These are phyloP conservation scores for Saprolegnia parasitica DNA, from an alignment of 352 stramenopile genomes.

Conservation along the genomic window DNA sequence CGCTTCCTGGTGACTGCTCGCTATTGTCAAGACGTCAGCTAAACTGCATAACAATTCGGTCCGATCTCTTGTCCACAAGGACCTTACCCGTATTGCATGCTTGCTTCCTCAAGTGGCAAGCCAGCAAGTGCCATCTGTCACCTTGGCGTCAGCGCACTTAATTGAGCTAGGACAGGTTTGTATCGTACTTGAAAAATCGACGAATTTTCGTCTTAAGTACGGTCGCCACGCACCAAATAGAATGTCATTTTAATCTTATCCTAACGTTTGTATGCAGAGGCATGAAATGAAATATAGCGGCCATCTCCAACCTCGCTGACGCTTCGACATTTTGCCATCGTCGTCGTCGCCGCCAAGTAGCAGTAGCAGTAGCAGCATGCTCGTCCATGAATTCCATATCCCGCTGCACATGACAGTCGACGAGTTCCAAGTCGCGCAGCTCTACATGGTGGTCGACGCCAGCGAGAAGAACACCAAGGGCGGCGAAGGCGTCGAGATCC, in stretches of 20 bases:
- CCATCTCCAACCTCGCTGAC: no score
- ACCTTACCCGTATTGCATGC: no score
- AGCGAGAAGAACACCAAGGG: slow-evolving; percentile 80
- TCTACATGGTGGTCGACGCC: slow-evolving; percentile 85
- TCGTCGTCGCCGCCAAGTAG: background rate
- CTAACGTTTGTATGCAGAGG: background rate
- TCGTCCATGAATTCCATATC: slow-evolving; percentile 86
- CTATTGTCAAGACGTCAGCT: no score
- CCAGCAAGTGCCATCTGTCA: no score
- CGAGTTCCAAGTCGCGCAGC: slow-evolving; percentile 80
- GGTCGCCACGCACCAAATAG: no score
- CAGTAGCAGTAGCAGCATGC: no score
- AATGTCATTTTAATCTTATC: background rate
- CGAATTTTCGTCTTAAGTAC: slow-evolving; percentile 16
- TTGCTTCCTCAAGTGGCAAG: no score
- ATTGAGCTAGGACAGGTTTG: no score
- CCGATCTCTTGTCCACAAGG: no score
- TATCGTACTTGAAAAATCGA: slow-evolving; percentile 28
- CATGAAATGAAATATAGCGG: background rate
- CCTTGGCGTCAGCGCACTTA: no score
- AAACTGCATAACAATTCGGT: no score
- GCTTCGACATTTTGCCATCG: slow-evolving; percentile 5
- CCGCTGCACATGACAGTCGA: slow-evolving; percentile 82
- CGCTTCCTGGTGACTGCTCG: no score
- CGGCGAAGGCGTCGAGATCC: slow-evolving; percentile 80